Percentiles rank a stretch among this genome's conserved stretches.
These are phyloP conservation scores for Globisporangium camurandrum DNA, from an alignment of 352 stramenopile species.

Conservation along the genomic window DNA sequence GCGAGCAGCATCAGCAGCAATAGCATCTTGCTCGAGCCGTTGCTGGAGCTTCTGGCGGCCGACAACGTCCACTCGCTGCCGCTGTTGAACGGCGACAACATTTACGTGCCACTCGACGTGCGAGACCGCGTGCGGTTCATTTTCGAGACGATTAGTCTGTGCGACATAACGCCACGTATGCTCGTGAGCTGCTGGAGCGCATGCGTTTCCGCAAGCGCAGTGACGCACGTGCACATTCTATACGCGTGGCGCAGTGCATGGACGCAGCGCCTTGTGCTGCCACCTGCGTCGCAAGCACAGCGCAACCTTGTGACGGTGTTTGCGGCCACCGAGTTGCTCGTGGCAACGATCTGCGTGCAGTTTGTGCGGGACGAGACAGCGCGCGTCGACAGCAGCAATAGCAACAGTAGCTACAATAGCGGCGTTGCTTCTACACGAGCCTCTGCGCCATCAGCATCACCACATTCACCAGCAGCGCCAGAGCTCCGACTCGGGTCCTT, in stretches of 20 bases:
- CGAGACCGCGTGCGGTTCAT: conserved; percentile 9
- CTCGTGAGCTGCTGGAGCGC: conserved; percentile 11
- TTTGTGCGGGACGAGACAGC: conserved; percentile 21
- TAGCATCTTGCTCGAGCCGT: conserved; percentile 16
- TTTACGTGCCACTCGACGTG: neutral
- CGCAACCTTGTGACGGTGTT: conserved; percentile 21
- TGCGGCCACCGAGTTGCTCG: conserved; percentile 15
- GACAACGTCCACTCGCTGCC: neutral
- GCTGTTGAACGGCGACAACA: conserved; percentile 1
- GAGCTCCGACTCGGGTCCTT: conserved; percentile 23
- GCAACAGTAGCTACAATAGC: neutral
- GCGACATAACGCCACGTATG: conserved; percentile 5
- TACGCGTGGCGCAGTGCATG: neutral
- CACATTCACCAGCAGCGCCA: too few relatives aligned
- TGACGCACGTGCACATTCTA: conserved; percentile 8
- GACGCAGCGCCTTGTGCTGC: conserved; percentile 2
- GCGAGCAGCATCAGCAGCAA: conserved; percentile 14
- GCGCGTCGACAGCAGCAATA: neutral
- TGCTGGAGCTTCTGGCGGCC: conserved; percentile 12
- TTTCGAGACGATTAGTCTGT: conserved; percentile 8
- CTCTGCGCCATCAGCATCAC: too few relatives aligned
- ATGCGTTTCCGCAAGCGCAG: neutral
- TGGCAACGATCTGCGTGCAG: conserved; percentile 19
- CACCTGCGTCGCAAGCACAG: neutral
- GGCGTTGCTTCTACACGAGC: too few relatives aligned